These are phyloP conservation scores for Rhodomyrtus psidioides DNA, from an alignment of 441 rosid genomes.

Conservation along the genomic window DNA sequence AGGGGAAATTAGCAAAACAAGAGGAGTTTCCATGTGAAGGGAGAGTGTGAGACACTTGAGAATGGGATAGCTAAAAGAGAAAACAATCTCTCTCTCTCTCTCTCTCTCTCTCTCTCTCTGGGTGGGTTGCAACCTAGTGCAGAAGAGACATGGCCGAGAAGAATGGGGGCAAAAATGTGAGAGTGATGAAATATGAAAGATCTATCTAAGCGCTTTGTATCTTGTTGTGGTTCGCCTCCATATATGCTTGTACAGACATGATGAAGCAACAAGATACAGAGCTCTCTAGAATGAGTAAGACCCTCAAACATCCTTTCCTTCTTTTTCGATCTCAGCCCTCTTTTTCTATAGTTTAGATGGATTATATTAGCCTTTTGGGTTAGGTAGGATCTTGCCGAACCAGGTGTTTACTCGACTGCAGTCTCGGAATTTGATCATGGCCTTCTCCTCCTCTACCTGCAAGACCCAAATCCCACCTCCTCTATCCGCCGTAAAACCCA, in stretches of 20 bases:
- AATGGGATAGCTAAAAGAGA: neutral
- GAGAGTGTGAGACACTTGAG: neutral
- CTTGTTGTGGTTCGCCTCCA: neutral
- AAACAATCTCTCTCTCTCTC: neutral
- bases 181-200: neutral
- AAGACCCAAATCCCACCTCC: no score
- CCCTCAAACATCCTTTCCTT: neutral
- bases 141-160: neutral
- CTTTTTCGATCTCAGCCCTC: neutral
- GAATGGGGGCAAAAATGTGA: neutral
- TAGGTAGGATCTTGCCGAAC: neutral
- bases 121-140: neutral
- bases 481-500: no score
- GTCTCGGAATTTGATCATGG: neutral
- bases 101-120: no score
- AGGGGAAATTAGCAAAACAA: neutral
- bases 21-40: conserved; percentile 4
- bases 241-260: neutral
- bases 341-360: neutral
- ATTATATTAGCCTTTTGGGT: neutral
- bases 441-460: no score
- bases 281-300: neutral
- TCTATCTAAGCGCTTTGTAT: neutral
- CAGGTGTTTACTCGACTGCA: neutral
- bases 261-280: neutral